Percentiles rank a stretch among this genome's conserved stretches.
These are phyloP conservation scores for Pisolithus tinctorius DNA, from an alignment of 768 basidiomycete genomes.

Conservation along the genomic window DNA sequence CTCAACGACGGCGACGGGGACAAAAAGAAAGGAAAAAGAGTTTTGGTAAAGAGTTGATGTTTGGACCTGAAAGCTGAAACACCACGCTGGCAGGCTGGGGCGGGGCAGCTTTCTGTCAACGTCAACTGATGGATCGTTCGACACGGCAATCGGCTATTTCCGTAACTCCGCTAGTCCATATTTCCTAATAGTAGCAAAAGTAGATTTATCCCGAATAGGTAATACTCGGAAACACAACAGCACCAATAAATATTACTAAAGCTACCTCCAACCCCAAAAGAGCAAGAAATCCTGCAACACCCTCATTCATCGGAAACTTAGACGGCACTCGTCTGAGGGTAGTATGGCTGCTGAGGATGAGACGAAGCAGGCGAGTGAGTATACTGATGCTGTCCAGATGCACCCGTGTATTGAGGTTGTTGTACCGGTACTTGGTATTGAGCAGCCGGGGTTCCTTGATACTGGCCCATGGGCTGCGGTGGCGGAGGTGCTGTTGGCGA, in stretches of 20 bases:
- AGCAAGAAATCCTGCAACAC: too few relatives aligned
- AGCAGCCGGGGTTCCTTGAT: constrained; percentile 5
- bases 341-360: background rate
- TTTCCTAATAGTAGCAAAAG: background rate
- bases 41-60: constrained; percentile 13
- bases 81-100: background rate
- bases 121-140: constrained; percentile 5
- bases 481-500: constrained; percentile 2
- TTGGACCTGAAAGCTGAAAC: constrained; percentile 3
- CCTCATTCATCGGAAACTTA: background rate
- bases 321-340: background rate
- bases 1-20: constrained; percentile 4
- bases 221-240: background rate
- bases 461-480: constrained; percentile 13
- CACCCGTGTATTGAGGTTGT: constrained; percentile 3
- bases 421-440: background rate
- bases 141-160: constrained; percentile 16
- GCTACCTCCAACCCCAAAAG: too few relatives aligned
- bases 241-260: background rate
- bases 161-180: constrained; percentile 24
- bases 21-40: background rate
- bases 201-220: background rate
- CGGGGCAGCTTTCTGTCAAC: background rate
- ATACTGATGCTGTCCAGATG: constrained; percentile 5
- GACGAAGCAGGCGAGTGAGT: background rate